phyloP scores from a whole-genome alignment of 2,329 filamentous ascomycete species.

The Shiraia bambusicola region DNA sequence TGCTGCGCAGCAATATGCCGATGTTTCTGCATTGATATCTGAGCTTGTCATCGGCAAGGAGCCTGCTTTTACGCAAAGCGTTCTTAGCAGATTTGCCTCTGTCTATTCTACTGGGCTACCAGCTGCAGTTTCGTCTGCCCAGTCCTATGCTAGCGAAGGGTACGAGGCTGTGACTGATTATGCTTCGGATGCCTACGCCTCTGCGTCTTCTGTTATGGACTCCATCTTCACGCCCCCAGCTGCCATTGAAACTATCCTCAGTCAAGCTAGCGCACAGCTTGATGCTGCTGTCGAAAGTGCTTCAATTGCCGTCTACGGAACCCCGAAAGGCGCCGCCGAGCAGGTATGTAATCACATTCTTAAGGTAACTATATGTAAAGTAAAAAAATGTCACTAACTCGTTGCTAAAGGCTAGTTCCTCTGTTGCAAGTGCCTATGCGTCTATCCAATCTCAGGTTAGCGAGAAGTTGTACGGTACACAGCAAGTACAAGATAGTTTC shows the following conservation, averaged over 20 bases:
- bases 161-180: slow-evolving; percentile 53
- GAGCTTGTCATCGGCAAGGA: slow-evolving; percentile 78
- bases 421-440: slow-evolving; percentile 55
- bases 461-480: slow-evolving; percentile 58
- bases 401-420: slow-evolving; percentile 47
- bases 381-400: too few relatives aligned
- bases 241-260: slow-evolving; percentile 59
- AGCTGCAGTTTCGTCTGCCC: slow-evolving; percentile 56
- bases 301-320: slow-evolving; percentile 60
- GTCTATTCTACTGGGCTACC: slow-evolving; percentile 70
- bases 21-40: slow-evolving; percentile 70
- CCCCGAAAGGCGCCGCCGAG: slow-evolving; percentile 55
- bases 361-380: too few relatives aligned
- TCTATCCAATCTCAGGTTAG: slow-evolving; percentile 54
- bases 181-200: slow-evolving; percentile 52
- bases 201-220: slow-evolving; percentile 50
- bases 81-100: slow-evolving; percentile 69
- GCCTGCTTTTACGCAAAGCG: slow-evolving; percentile 77
- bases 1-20: slow-evolving; percentile 65
- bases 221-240: slow-evolving; percentile 60
- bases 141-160: slow-evolving; percentile 54
- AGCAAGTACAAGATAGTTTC: slow-evolving; percentile 56
- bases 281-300: slow-evolving; percentile 61
- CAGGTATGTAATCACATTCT: slow-evolving; percentile 36
- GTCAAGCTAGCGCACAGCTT: slow-evolving; percentile 58